Evolutionary conservation across 257 asterid genomes (phyloP).

Genomic region (Fraxinus americana): DNA sequence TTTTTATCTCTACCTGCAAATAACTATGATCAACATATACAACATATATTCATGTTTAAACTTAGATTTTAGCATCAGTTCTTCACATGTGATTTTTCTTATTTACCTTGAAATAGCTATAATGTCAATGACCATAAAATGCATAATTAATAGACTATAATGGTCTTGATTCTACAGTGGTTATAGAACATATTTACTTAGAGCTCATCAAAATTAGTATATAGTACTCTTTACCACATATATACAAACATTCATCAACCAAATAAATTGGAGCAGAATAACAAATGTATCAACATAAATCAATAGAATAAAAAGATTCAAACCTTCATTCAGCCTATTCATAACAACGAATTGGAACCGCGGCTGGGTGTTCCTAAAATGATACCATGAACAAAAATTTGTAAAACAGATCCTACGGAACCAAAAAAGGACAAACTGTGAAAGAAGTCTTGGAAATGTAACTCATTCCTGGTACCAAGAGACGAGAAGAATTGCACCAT

Average conservation of each 20-base stretch:
- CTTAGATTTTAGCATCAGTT: neutral
- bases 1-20: neutral
- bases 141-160: too few relatives aligned
- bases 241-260: too few relatives aligned
- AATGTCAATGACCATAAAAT: neutral
- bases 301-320: slow-evolving; percentile 27
- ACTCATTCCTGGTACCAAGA: neutral
- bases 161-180: neutral
- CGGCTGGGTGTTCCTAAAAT: slow-evolving; percentile 70
- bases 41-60: neutral
- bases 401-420: neutral
- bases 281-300: neutral
- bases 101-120: neutral
- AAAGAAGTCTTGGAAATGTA: neutral
- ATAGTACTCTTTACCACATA: neutral
- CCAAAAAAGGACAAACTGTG: neutral
- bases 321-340: slow-evolving; percentile 79
- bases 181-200: neutral
- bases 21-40: neutral
- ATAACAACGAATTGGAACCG: slow-evolving; percentile 83
- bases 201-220: neutral
- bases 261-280: neutral
- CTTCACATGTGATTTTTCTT: neutral
- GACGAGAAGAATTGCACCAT: neutral
- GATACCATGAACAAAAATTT: slow-evolving; percentile 24